phyloP scores from a whole-genome alignment of 108 stramenopile species.

The Pseudonitzschia multiseries region DNA sequence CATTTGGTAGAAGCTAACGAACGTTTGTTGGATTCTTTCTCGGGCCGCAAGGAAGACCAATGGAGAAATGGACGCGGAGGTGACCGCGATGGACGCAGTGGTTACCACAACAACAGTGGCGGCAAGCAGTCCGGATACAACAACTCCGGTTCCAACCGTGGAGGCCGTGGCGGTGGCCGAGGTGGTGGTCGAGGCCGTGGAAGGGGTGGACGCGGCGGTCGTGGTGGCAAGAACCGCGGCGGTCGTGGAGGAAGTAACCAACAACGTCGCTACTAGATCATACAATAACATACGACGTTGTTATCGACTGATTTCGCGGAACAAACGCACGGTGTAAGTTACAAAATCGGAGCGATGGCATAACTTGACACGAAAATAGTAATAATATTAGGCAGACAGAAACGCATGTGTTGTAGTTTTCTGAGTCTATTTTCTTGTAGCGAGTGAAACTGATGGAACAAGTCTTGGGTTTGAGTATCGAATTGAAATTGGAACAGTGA shows the following conservation, averaged over 20 bases:
- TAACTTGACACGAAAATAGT: no score
- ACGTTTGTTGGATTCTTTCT: conserved; percentile 88
- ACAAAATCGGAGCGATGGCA: no score
- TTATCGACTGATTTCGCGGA: no score
- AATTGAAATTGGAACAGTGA: no score
- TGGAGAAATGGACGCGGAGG: conserved; percentile 52
- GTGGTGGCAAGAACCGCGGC: conserved; percentile 13
- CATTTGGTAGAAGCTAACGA: conserved; percentile 94
- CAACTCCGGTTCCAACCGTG: conserved; percentile 15
- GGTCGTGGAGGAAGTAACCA: conserved; percentile 12
- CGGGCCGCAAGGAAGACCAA: conserved; percentile 71
- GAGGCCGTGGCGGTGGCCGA: conserved; percentile 26
- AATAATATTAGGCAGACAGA: no score
- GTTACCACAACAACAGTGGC: conserved; percentile 31
- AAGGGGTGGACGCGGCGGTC: conserved; percentile 29
- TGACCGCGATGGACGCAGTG: conserved; percentile 39
- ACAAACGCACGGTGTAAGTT: no score
- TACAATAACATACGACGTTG: no score
- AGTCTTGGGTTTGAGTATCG: no score
- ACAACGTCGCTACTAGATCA: conserved; percentile 5
- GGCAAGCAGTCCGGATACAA: conserved; percentile 2
- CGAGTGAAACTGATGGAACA: no score
- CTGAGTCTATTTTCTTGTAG: no score
- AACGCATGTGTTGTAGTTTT: no score
- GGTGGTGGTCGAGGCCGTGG: conserved; percentile 30